A percentile compares a stretch with the other conserved stretches of the same genome.
Conservation (phyloP, 2,329 filamentous ascomycete genomes). For the Aspergillus fischeri region DNA sequence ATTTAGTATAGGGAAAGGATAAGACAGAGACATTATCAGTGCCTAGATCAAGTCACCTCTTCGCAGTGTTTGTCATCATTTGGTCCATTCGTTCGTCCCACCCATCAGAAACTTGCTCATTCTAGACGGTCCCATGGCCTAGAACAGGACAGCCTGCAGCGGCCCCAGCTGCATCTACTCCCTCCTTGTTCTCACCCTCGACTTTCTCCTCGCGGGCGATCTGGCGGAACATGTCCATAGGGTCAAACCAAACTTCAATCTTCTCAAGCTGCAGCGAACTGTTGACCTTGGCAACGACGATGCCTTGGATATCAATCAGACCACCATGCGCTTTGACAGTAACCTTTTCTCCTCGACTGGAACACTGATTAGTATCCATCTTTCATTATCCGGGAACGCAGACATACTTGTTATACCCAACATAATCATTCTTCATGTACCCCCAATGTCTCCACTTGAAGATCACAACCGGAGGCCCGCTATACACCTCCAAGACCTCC, state of each 20-base stretch:
- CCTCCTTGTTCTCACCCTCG: background rate
- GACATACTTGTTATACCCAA: slow-evolving; percentile 58
- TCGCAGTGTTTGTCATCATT: no score
- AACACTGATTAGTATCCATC: background rate
- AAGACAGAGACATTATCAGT: no score
- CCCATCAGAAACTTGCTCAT: background rate
- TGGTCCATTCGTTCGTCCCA: background rate
- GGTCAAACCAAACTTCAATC: slow-evolving; percentile 64
- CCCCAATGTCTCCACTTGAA: slow-evolving; percentile 69
- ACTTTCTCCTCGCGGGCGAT: slow-evolving; percentile 39
- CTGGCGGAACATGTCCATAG: slow-evolving; percentile 63
- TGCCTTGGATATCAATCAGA: slow-evolving; percentile 59
- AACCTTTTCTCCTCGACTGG: slow-evolving; percentile 60
- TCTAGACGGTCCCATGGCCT: background rate
- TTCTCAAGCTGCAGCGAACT: slow-evolving; percentile 55
- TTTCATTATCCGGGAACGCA: background rate
- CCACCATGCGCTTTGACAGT: slow-evolving; percentile 59
- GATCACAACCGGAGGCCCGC: slow-evolving; percentile 57
- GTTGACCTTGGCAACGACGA: slow-evolving; percentile 60
- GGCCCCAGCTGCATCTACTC: background rate
- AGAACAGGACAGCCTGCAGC: slow-evolving; percentile 3
- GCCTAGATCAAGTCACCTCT: no score
- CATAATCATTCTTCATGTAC: slow-evolving; percentile 62
- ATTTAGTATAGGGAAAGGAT: no score
- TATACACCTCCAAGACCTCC: slow-evolving; percentile 67